phyloP scores from a whole-genome alignment of 192 early-diverging fungal genomes.

The Diversispora epigaea region DNA sequence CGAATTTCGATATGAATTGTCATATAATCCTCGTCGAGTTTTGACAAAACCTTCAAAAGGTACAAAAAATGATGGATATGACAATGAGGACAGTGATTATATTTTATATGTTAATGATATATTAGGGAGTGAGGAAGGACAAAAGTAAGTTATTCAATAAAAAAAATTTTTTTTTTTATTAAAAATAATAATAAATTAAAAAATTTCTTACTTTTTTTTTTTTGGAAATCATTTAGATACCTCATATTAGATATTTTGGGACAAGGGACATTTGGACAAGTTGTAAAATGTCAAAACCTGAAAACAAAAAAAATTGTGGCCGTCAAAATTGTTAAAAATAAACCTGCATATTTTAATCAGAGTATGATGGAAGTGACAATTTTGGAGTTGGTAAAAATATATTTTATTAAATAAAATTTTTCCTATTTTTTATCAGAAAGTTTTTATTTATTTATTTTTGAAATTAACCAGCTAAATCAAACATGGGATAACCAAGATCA shows the following conservation, averaged over 20 bases:
- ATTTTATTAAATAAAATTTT: not conserved
- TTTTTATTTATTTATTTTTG: slow-evolving; percentile 1
- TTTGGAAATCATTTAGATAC: slow-evolving; percentile 57
- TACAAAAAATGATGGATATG: slow-evolving; percentile 84
- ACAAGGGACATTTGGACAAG: slow-evolving; percentile 98
- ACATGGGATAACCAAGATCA: slow-evolving; percentile 83
- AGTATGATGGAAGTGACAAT: slow-evolving; percentile 96
- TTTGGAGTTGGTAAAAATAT: slow-evolving; percentile 68
- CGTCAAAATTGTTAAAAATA: slow-evolving; percentile 98
- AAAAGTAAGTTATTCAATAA: slow-evolving; percentile 60
- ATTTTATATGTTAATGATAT: slow-evolving; percentile 97
- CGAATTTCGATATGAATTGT: slow-evolving; percentile 77
- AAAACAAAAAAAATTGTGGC: slow-evolving; percentile 91
- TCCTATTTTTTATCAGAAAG: not conserved
- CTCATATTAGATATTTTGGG: slow-evolving; percentile 92
- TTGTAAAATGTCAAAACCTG: slow-evolving; percentile 92
- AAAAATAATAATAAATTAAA: not conserved
- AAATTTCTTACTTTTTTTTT: too few species aligned
- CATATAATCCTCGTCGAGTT: slow-evolving; percentile 82
- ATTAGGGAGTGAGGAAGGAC: slow-evolving; percentile 85
- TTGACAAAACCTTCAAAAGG: slow-evolving; percentile 94
- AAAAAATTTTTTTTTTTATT: not conserved
- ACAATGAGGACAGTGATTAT: slow-evolving; percentile 96
- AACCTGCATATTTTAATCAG: slow-evolving; percentile 96
- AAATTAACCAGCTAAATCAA: slow-evolving; percentile 72